Evolutionary conservation across 306 rosid genomes (phyloP), one percentile per base, ranked within the genome.

Genomic region (Acacia acuminata): DNA sequence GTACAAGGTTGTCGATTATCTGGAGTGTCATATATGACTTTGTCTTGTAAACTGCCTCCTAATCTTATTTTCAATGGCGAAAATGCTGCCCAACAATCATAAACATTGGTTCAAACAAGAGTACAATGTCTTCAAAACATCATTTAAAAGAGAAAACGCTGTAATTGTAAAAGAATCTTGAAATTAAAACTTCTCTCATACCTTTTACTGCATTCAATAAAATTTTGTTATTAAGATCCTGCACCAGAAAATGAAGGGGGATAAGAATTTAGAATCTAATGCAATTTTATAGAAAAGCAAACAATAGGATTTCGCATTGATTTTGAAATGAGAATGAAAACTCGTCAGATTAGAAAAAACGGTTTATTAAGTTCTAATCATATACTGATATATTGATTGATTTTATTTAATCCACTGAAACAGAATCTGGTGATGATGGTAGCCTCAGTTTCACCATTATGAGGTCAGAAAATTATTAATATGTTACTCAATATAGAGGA

Each of bases 21-120:
- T 53, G 82, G 84, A 65, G 97, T 96, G 3, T 85, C 97, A 84
- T 96, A 96, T 68, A 73, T 87, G 69, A 94, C 83, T 87, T 88
- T 91, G 64, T 96, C 99, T 89, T 96, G 97, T 90, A 96, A 90
- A 19, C 83, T 87, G 61, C 99, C 99, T 10, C 99, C 98, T 79
- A 96, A 79, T 89, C 98, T 92, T 63, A 96, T 82, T 84, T 96
- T 96, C 86, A 96, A 76, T 24, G 99, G 97, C 17, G 95, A 88
- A 89, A 96, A 96, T 27, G 96, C 99, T 96, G 96, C 91, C 88
- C 13, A 88, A 84, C 81, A 76, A 82, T 84, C 61, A 78, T 7
- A 68, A 38, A 36, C 24, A 36, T 17, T 58, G 15, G 16, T 66
- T n/a, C 82, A 77, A 77, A 48, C 17, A 22, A 45, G n/a, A 53